Evolutionary conservation across 192 early-diverging fungal species (phyloP), one percentile per base, ranked within the genome.

Genomic region (Coemansia sp.): DNA sequence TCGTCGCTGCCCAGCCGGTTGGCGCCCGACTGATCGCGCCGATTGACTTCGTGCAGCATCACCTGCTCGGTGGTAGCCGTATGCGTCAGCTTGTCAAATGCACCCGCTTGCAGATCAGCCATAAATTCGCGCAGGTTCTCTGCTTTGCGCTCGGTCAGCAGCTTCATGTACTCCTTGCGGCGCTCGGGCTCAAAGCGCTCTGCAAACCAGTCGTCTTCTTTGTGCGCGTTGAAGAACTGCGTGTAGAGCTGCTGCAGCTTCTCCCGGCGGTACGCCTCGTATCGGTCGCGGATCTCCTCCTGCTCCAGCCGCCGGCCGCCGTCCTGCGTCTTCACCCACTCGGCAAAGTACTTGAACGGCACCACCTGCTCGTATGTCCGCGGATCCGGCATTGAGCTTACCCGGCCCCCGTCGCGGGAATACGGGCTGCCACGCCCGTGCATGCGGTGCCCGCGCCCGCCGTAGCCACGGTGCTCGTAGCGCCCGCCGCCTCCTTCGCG

Each of bases 131-230:
- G 66, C 26, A 87, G 75, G 3, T 79, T 68, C 32, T 76, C 71
- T 9, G 59, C 61, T 57, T 89, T 87, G 15, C 85, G 79, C 15
- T 61, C 56, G 3, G 70, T 58, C 9, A 88, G 68, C 51, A 84
- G 68, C 23, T 76, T 54, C 28, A 71, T 66, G 20, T 87, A 80
- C 14, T 64, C 51, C 32, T 70, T 60, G 41, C 86, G 87, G 1
- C 80, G 64, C n/a, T 71, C 82, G 6, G 93, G 93, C 64, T 96
- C 89, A 60, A 94, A 97, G 56, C 90, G 88, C 79, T 95, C 93
- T 16, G 81, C 65, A 71, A 97, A 97, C 94, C 95, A 97, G 55
- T 92, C 92, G 20, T 88, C 83, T 1, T 85, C 82, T 46, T 87
- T 89, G 68, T 96, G 88, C 15, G 69, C 69, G 1, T 80, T 72